Conservation (phyloP, 2,329 filamentous ascomycete genomes). For the Ophiostoma triangulosporum region DNA sequence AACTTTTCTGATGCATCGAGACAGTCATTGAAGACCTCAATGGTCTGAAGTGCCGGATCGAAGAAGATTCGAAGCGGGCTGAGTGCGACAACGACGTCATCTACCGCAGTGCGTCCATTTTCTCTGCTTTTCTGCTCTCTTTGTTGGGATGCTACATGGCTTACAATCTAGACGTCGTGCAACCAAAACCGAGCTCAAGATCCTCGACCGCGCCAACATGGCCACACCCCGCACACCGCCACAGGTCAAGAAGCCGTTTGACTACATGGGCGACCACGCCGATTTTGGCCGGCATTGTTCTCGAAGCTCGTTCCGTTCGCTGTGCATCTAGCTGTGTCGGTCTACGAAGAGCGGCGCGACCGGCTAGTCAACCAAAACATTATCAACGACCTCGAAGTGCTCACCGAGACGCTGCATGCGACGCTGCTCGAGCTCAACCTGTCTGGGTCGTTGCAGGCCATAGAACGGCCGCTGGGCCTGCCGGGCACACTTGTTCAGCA, state of each 20-base stretch:
- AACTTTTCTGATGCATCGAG: no score
- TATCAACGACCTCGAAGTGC: no score
- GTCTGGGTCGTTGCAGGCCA: conserved; percentile 80
- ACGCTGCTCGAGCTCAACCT: conserved; percentile 73
- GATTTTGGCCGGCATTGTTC: conserved; percentile 81
- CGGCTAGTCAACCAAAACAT: no score
- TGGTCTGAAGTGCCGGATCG: conserved; percentile 65
- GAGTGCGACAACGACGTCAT: conserved; percentile 96
- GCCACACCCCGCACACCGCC: no score
- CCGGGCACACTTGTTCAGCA: no score
- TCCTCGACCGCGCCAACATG: conserved; percentile 81
- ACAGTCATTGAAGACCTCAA: conserved; percentile 70
- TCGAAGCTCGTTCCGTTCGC: no score
- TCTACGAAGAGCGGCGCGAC: no score
- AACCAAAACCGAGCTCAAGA: conserved; percentile 76
- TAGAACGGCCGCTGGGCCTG: conserved; percentile 86
- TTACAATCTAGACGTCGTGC: conserved; percentile 41
- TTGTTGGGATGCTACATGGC: neutral
- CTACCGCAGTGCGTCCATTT: conserved; percentile 40
- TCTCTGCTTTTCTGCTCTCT: neutral
- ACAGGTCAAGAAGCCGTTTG: conserved; percentile 66
- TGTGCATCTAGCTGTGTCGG: no score
- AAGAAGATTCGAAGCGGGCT: no score
- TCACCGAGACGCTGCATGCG: no score
- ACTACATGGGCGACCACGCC: conserved; percentile 64